A percentile compares a stretch with the other conserved stretches of the same genome.
These are phyloP conservation scores for Tardiomyces blankii DNA, from an alignment of 1,139 yeast species.

Conservation along the genomic window DNA sequence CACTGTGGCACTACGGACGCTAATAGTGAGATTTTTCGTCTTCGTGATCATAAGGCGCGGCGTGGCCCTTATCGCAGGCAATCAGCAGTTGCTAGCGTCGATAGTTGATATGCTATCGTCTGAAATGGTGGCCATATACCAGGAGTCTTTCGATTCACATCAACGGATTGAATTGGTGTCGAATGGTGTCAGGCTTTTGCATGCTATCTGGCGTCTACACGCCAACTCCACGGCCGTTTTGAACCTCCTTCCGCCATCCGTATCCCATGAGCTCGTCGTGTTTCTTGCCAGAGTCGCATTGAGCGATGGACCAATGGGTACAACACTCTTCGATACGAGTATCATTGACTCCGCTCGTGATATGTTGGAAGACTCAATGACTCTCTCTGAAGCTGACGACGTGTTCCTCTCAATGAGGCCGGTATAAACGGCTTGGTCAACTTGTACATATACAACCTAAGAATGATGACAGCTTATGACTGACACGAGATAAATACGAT, in stretches of 20 bases:
- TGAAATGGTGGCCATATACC: constrained; percentile 11
- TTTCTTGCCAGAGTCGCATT: constrained; percentile 48
- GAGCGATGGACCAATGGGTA: constrained; percentile 20
- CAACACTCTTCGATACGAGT: constrained; percentile 40
- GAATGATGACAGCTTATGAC: too few species aligned
- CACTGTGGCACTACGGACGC: constrained; percentile 2
- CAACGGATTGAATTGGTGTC: constrained; percentile 8
- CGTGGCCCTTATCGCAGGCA: constrained; percentile 1
- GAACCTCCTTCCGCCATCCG: constrained; percentile 8
- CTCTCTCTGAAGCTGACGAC: constrained; percentile 73
- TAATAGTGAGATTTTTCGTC: constrained; percentile 7
- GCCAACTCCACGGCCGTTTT: constrained; percentile 9
- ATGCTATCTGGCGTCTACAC: constrained; percentile 13
- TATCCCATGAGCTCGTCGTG: constrained; percentile 38
- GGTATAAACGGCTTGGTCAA: neutral
- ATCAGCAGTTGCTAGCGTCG: constrained; percentile 1
- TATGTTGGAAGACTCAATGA: constrained; percentile 54
- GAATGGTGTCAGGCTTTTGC: constrained; percentile 12
- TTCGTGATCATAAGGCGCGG: constrained; percentile 5
- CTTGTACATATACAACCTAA: too few species aligned
- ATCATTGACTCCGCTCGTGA: constrained; percentile 63
- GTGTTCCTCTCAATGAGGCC: constrained; percentile 32
- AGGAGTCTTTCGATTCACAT: constrained; percentile 3
- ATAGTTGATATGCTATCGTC: constrained; percentile 6
- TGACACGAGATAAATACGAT: too few species aligned